These are phyloP conservation scores for Chrysochromulina tobinii DNA, from an alignment of 78 protist genomes.

Conservation along the genomic window DNA sequence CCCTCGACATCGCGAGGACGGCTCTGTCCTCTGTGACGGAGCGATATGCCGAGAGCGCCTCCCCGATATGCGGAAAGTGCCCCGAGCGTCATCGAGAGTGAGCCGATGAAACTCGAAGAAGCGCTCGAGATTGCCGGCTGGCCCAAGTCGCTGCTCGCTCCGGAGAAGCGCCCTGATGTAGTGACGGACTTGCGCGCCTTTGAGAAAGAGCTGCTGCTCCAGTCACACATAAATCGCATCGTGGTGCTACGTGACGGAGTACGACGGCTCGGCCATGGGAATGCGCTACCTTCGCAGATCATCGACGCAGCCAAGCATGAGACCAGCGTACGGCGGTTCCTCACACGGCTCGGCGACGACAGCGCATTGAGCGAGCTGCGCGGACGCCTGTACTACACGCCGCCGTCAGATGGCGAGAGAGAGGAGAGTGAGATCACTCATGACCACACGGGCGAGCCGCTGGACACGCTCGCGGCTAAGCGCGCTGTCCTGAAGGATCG, in stretches of 20 bases:
- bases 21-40: too few species aligned
- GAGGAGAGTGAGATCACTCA: not conserved
- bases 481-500: not conserved
- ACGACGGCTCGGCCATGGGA: not conserved
- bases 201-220: not conserved
- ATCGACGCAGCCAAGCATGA: not conserved
- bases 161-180: too few species aligned
- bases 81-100: too few species aligned
- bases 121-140: too few species aligned
- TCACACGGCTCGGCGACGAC: not conserved
- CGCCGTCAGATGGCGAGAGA: not conserved
- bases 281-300: not conserved
- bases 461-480: not conserved
- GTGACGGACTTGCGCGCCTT: too few species aligned
- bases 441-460: not conserved
- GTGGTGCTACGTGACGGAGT: not conserved
- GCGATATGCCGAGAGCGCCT: too few species aligned
- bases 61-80: too few species aligned
- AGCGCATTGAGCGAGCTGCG: not conserved
- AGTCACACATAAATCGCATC: not conserved
- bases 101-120: too few species aligned
- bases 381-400: not conserved
- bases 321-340: not conserved
- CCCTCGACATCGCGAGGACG: too few species aligned
- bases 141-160: too few species aligned